Conservation (phyloP, 1,284 basidiomycete species). For the Irpex lacteus region DNA sequence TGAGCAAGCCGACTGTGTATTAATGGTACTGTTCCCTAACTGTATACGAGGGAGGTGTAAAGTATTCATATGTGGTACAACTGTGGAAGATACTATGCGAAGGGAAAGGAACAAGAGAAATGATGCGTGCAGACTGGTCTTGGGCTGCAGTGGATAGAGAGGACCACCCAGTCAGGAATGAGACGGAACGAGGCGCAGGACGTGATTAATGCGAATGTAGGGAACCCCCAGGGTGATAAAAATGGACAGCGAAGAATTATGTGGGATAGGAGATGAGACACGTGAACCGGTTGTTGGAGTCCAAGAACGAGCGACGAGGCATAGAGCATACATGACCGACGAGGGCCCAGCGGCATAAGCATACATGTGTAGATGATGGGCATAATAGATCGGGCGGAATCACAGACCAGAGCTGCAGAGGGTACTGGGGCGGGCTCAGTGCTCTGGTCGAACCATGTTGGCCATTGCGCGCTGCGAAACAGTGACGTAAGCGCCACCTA, state of each 20-base stretch:
- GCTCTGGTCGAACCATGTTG: conserved; percentile 22
- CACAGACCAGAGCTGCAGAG: neutral
- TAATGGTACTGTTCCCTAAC: conserved; percentile 18
- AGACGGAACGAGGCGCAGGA: conserved; percentile 8
- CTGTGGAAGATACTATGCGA: conserved; percentile 21
- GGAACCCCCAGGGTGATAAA: conserved; percentile 17
- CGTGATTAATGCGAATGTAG: conserved; percentile 19
- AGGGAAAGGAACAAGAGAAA: conserved; percentile 16
- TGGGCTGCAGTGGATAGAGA: conserved; percentile 20
- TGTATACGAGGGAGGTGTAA: conserved; percentile 29
- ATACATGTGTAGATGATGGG: conserved; percentile 6
- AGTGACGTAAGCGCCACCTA: conserved; percentile 82
- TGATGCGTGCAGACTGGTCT: conserved; percentile 22
- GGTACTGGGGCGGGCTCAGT: conserved; percentile 2
- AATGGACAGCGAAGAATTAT: conserved; percentile 6
- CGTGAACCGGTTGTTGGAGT: neutral
- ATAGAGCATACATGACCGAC: conserved; percentile 8
- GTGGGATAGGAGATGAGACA: neutral
- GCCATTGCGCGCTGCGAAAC: conserved; percentile 64
- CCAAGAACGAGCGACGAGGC: conserved; percentile 5
- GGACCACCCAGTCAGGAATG: conserved; percentile 13
- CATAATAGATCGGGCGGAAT: conserved; percentile 10
- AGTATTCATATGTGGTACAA: conserved; percentile 34
- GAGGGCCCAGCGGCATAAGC: conserved; percentile 9
- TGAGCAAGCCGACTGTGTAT: conserved; percentile 17